Base-by-base conservation (phyloP, 257 asterid genomes). In the Nicotiana obtusifolia region DNA sequence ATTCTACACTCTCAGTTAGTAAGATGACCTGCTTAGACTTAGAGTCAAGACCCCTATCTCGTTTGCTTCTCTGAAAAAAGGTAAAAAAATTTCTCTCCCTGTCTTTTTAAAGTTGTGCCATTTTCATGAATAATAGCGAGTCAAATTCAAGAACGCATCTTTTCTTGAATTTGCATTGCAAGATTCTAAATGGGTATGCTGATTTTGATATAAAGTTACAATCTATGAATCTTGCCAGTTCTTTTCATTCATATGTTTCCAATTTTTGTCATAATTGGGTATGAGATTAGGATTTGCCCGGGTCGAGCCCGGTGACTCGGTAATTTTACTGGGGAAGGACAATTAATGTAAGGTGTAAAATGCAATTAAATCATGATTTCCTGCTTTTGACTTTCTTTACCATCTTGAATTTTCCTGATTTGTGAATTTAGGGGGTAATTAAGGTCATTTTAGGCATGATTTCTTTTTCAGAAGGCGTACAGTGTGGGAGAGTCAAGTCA, bases 291-390 rank as follows among this genome's bases (percentile, higher is more conserved):
- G 37, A 69, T 69, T 37, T 37, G 1, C 57, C 31, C 19, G 16
- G 77, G 31, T 68, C 16, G 54, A 67, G 20, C 57, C 31, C 10
- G 20, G 57, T 69, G 77, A 69, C 77, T n/a, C 30, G 57, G 57
- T 69, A 26, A 37, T n/a, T 68, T 2, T 68, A 68, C 30, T 3
- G 57, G 6, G 77, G 56, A n/a, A n/a, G 17, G 77, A 2, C 31
- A 68, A 68, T 68, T 22, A 69, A 69, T 71, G 59, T 20, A 44
- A 71, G 61, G 44, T 7, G 41, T 75, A 15, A 16, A 24, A 2
- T 75, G 80, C 10, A 75, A 75, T 49, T 75, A 75, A 75, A 49
- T 73, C 61, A 49, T 75, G 61, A 49, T 75, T 24, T 73, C 78
- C 22, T 44, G 9, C 57, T 71, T 71, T 73, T 73, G 22, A 44